Conservation (phyloP, 176 grass and related monocot species). For the Cenchrus americanus region DNA sequence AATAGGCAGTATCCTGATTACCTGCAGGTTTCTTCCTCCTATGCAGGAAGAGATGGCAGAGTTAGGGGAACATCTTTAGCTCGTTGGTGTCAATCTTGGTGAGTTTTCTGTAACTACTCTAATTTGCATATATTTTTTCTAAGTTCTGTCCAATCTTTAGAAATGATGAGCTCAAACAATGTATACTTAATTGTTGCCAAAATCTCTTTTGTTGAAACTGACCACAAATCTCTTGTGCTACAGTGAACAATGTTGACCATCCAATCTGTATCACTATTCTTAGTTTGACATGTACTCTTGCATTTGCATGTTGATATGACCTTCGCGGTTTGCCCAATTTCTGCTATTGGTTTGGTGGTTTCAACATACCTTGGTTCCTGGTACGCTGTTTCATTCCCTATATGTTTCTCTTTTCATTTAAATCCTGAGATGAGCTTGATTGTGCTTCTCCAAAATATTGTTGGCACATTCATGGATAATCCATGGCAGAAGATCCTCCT, state of each 20-base stretch:
- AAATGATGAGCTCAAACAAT: not conserved
- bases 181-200: conserved; percentile 1
- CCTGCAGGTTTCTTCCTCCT: conserved; percentile 34
- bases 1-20: conserved; percentile 41
- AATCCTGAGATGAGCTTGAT: not conserved
- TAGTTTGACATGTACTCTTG: conserved; percentile 5
- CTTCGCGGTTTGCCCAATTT: not conserved
- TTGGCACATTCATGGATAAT: conserved; percentile 18
- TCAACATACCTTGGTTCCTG: not conserved
- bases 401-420: not conserved
- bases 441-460: conserved; percentile 16
- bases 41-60: conserved; percentile 37
- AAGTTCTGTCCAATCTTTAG: not conserved
- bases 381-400: not conserved
- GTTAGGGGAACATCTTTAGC: conserved; percentile 16
- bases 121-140: conserved; percentile 18
- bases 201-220: conserved; percentile 11
- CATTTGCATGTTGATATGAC: conserved; percentile 6
- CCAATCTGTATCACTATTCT: not conserved
- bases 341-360: not conserved
- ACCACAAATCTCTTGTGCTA: conserved; percentile 22
- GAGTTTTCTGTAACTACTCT: conserved; percentile 20
- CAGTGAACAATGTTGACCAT: not conserved
- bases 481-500: conserved; percentile 10
- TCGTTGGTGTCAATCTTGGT: conserved; percentile 39